Evolutionary conservation across 1,139 yeast genomes (phyloP), one percentile per base, ranked within the genome.

Genomic region (Meyerozyma carpophila): DNA sequence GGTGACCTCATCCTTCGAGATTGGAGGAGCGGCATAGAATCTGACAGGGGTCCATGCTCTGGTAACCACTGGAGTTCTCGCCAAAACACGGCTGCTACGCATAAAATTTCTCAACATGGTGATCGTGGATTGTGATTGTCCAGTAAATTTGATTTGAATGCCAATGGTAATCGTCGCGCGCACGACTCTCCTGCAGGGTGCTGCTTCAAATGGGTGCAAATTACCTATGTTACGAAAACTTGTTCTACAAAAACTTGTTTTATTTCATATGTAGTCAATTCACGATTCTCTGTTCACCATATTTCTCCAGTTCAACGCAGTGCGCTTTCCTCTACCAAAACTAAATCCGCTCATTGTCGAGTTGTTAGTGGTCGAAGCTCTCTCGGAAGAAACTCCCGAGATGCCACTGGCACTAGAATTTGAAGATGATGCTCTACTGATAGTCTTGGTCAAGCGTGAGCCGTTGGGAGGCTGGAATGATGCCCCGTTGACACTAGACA

Each of bases 301-400:
- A 40, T 46, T 54, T 56, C 77, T 70, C 81, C 81, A 75, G 58
- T 71, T 72, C 61, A 74, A 58, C 1, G 77, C 71, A 21, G 77
- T 73, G 49, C 77, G 61, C 62, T 70, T 73, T 18, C 64, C 54
- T 46, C 60, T 57, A 27, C 52, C 49, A 25, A 48, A 43, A 36
- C 48, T 53, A 20, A 48, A 48, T 29, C 52, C 49, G 38, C 45
- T 44, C 32, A 27, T 21, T 16, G 36, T 31, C 9, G 39, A 26
- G 28, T 41, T 45, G 39, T 34, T 27, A 32, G 37, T 37, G 3
- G 56, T 44, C 8, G 52, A 49, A 25, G 51, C 47, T 47, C 50
- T 54, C 34, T 55, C 59, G 4, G 58, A 52, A 11, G 60, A 56
- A 11, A 63, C 49, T 9, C 66, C 66, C 10, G 62, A 56, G 24